Evolutionary conservation across 805 yeast genomes (phyloP), one percentile per base, ranked within the genome.

Genomic region (Cyberlindnera mycetangii): DNA sequence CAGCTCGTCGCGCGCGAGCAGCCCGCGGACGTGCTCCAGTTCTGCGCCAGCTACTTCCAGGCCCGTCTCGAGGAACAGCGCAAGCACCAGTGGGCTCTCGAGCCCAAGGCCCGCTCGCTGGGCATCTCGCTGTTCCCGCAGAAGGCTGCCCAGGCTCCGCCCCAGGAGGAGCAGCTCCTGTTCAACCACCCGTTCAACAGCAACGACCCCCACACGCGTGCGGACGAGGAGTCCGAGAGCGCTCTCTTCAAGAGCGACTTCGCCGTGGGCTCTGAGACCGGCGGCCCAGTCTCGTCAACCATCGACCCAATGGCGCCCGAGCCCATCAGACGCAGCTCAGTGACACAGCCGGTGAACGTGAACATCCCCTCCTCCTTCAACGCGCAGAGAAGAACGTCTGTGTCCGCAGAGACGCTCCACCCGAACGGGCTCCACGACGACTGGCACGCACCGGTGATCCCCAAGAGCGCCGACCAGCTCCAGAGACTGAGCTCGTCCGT

Each of bases 341-440:
- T 51, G 44, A 18, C 48, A 21, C 27, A 42, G 32, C 44, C 65
- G 31, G 38, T 35, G 10, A 25, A 25, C 2, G 50, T 50, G 30
- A 45, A 70, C 49, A 67, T 80, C 45, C 88, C 86, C 32, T 64
- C 72, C 45, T 73, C 78, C 41, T 84, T 83, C 65, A 85, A 83
- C 62, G 89, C 87, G 42, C 78, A 82, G 62, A 80, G 97, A 70
- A 81, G 97, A 69, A 85, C 89, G 4, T 84, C 95, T 17, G 97
- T 89, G 12, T 80, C 89, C 44, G 97, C 96, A 5, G 97, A 89
- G 66, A 84, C 93, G 2, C 64, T 85, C 56, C 83, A 85, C 59
- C 95, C 93, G 6, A 81, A 80, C 49, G 78, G 76, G 27, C 81
- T 85, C 58, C 71, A 72, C 43, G 72, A 78, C 27, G 74, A 78